These are phyloP conservation scores for Annulohypoxylon truncatum DNA, from an alignment of 2,329 filamentous ascomycete genomes.

Conservation along the genomic window DNA sequence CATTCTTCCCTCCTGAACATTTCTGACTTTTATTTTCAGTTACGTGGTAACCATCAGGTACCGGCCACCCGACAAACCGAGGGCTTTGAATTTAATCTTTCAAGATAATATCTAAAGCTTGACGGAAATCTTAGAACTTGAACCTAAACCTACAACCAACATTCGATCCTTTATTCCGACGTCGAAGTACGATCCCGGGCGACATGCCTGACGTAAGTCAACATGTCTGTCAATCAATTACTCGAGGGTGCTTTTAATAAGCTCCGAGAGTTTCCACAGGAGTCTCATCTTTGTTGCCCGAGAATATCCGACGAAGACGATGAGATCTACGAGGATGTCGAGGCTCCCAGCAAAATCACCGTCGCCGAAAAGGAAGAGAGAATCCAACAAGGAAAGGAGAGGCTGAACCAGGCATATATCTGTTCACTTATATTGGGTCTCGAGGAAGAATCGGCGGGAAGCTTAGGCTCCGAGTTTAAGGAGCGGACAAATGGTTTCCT, in stretches of 20 bases:
- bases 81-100: not conserved
- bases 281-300: conserved; percentile 74
- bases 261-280: conserved; percentile 39
- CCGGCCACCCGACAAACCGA: not conserved
- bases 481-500: conserved; percentile 68
- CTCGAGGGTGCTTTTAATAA: conserved; percentile 45
- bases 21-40: not conserved
- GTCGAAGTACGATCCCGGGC: conserved; percentile 1
- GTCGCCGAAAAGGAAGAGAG: conserved; percentile 62
- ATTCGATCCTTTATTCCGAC: not conserved
- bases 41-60: not conserved
- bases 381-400: conserved; percentile 65
- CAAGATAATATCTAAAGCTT: not conserved
- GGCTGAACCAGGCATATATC: conserved; percentile 72
- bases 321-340: conserved; percentile 70
- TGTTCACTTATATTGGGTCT: conserved; percentile 77
- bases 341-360: conserved; percentile 60
- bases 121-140: not conserved
- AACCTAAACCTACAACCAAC: not conserved
- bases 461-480: conserved; percentile 70
- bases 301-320: conserved; percentile 70
- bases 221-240: conserved; percentile 46
- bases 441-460: conserved; percentile 67
- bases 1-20: conserved; percentile 6
- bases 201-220: conserved; percentile 43